Evolutionary conservation across 371 early-diverging fungal genomes (phyloP).

Genomic region (Rhizopus stolonifer): DNA sequence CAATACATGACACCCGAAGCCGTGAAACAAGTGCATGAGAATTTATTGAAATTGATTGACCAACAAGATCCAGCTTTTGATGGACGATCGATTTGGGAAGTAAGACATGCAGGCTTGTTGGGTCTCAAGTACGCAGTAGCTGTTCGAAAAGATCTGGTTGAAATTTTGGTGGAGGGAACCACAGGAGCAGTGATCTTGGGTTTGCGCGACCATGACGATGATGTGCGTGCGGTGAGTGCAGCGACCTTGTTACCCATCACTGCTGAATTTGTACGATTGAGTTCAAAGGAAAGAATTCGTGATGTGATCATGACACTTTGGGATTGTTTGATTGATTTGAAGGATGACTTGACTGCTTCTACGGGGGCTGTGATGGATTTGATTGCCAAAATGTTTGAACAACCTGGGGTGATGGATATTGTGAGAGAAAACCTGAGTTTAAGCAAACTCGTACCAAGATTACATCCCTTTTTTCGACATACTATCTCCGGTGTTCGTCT

Average conservation of each 20-base stretch:
- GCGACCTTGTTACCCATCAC: slow-evolving; percentile 88
- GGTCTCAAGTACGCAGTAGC: slow-evolving; percentile 96
- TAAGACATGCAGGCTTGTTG: slow-evolving; percentile 90
- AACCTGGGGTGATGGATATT: slow-evolving; percentile 59
- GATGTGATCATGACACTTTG: slow-evolving; percentile 80
- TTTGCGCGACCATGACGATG: slow-evolving; percentile 85
- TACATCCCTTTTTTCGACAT: slow-evolving; percentile 94
- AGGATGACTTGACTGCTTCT: slow-evolving; percentile 92
- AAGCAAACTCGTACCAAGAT: slow-evolving; percentile 72
- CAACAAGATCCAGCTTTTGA: slow-evolving; percentile 54
- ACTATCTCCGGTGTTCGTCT: slow-evolving; percentile 84
- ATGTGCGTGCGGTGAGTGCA: slow-evolving; percentile 91
- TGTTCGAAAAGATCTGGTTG: slow-evolving; percentile 83
- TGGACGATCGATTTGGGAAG: slow-evolving; percentile 80
- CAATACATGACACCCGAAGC: slow-evolving; percentile 63
- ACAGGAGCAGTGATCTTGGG: slow-evolving; percentile 58
- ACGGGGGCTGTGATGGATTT: slow-evolving; percentile 94
- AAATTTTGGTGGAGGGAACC: slow-evolving; percentile 63
- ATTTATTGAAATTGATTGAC: slow-evolving; percentile 58
- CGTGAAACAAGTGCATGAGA: slow-evolving; percentile 55
- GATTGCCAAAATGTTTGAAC: slow-evolving; percentile 79
- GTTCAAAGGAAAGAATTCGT: slow-evolving; percentile 58
- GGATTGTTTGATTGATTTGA: slow-evolving; percentile 79
- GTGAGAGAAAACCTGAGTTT: slow-evolving; percentile 57
- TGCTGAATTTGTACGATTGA: slow-evolving; percentile 71